phyloP scores from a whole-genome alignment of 2,329 filamentous ascomycete genomes.

The Hypoxylon sp. region DNA sequence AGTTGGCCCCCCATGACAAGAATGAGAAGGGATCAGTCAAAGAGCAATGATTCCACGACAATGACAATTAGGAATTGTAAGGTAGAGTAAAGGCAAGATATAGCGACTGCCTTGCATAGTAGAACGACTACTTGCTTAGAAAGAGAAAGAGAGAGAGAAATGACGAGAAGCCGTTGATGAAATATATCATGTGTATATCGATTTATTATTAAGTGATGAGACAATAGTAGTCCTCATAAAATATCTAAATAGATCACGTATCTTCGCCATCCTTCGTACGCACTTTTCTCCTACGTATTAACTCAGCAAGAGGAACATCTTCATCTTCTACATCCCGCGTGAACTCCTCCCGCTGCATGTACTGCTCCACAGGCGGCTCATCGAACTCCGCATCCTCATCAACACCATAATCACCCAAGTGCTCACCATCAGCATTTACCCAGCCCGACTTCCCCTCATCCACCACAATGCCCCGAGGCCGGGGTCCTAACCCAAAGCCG shows the following conservation, averaged over 20 bases:
- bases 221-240: background rate
- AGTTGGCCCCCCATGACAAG: conserved; percentile 16
- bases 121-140: conserved; percentile 33
- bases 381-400: conserved; percentile 77
- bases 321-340: conserved; percentile 57
- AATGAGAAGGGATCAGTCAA: conserved; percentile 6
- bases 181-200: conserved; percentile 29
- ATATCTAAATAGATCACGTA: conserved; percentile 44
- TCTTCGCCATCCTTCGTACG: conserved; percentile 53
- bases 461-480: conserved; percentile 39
- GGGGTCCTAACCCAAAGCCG: too few species aligned
- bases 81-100: conserved; percentile 25
- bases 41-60: conserved; percentile 3
- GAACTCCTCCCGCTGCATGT: background rate
- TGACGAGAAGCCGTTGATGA: conserved; percentile 16
- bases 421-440: conserved; percentile 82
- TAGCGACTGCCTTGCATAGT: conserved; percentile 37
- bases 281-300: conserved; percentile 71
- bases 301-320: conserved; percentile 78
- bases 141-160: conserved; percentile 19
- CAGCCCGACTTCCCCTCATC: conserved; percentile 71
- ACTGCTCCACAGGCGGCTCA: conserved; percentile 33
- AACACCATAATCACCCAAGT: conserved; percentile 82
- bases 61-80: conserved; percentile 8
- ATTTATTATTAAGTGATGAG: conserved; percentile 4